Conservation (phyloP, 2,329 filamentous ascomycete species). For the Aspergillus pseudonomiae region DNA sequence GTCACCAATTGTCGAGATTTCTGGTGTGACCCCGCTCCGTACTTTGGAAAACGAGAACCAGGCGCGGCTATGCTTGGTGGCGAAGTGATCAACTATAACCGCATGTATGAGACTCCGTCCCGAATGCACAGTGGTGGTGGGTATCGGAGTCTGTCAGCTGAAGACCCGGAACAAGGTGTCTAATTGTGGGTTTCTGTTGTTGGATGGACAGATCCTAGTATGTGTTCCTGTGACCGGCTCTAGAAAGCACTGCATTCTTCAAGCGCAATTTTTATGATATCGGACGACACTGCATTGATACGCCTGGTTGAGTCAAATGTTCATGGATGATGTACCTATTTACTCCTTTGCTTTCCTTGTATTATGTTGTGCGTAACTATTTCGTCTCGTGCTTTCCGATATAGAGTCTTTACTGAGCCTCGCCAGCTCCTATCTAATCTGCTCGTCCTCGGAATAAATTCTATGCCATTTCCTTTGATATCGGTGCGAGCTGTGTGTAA, state of each 20-base stretch:
- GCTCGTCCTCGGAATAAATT: too few relatives aligned
- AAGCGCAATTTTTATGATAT: conserved; percentile 4
- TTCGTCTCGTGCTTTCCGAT: background rate
- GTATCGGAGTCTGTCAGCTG: conserved; percentile 61
- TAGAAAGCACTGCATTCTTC: background rate
- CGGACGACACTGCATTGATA: conserved; percentile 16
- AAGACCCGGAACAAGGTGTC: conserved; percentile 39
- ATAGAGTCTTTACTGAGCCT: background rate
- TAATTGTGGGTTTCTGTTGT: conserved; percentile 15
- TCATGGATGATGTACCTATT: background rate
- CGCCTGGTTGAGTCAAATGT: conserved; percentile 13
- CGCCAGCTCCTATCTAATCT: background rate
- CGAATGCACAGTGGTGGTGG: conserved; percentile 60
- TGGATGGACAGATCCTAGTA: background rate
- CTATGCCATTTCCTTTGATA: too few relatives aligned
- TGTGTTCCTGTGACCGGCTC: background rate
- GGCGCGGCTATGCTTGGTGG: conserved; percentile 79
- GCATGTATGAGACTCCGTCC: conserved; percentile 82
- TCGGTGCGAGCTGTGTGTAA: too few relatives aligned
- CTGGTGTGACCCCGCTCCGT: conserved; percentile 85
- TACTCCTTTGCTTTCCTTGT: conserved; percentile 9
- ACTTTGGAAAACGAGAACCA: conserved; percentile 74
- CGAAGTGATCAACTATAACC: conserved; percentile 79
- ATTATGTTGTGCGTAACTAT: conserved; percentile 21
- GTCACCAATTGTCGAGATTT: conserved; percentile 94